Conservation (phyloP, 1,284 basidiomycete genomes). For the Fomitopsis palustris region DNA sequence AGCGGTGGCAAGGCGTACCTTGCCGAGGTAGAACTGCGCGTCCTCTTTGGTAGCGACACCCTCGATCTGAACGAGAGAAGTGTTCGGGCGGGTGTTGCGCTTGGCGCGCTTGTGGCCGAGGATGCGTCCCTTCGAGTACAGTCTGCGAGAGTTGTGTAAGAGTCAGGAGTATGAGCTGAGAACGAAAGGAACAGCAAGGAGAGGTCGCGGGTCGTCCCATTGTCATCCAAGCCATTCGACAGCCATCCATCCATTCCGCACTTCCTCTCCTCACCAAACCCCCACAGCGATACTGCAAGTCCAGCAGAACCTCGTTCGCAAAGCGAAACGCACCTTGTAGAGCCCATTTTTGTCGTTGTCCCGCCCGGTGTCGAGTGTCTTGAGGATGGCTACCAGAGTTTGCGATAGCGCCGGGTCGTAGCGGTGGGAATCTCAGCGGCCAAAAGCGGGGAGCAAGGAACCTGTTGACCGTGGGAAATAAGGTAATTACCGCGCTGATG, state of each 20-base stretch:
- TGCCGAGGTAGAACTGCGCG: slow-evolving; percentile 97
- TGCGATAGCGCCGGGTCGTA: slow-evolving; percentile 6
- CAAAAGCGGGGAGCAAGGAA: not conserved
- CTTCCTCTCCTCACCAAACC: slow-evolving; percentile 13
- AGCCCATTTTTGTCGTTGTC: slow-evolving; percentile 56
- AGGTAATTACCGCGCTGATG: not conserved
- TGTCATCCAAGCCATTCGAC: slow-evolving; percentile 35
- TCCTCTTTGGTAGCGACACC: slow-evolving; percentile 93
- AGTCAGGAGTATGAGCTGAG: slow-evolving; percentile 8
- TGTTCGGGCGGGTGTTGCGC: slow-evolving; percentile 94
- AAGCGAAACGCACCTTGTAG: slow-evolving; percentile 59
- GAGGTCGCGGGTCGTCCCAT: slow-evolving; percentile 9
- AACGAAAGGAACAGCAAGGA: slow-evolving; percentile 2
- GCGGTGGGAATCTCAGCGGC: slow-evolving; percentile 5
- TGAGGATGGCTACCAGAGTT: slow-evolving; percentile 19
- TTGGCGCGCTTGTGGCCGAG: slow-evolving; percentile 98
- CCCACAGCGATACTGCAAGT: slow-evolving; percentile 9
- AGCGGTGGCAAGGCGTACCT: slow-evolving; percentile 55
- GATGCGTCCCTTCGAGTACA: slow-evolving; percentile 97
- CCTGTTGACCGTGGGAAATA: slow-evolving; percentile 14
- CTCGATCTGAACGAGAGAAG: slow-evolving; percentile 95
- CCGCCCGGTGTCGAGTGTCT: slow-evolving; percentile 30
- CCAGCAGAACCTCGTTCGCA: not conserved
- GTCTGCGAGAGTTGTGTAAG: slow-evolving; percentile 46
- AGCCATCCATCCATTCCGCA: slow-evolving; percentile 33